A percentile compares a stretch with the other conserved stretches of the same genome.
phyloP scores from a whole-genome alignment of 2,329 filamentous ascomycete genomes.

The Calonectria multiphialidica region DNA sequence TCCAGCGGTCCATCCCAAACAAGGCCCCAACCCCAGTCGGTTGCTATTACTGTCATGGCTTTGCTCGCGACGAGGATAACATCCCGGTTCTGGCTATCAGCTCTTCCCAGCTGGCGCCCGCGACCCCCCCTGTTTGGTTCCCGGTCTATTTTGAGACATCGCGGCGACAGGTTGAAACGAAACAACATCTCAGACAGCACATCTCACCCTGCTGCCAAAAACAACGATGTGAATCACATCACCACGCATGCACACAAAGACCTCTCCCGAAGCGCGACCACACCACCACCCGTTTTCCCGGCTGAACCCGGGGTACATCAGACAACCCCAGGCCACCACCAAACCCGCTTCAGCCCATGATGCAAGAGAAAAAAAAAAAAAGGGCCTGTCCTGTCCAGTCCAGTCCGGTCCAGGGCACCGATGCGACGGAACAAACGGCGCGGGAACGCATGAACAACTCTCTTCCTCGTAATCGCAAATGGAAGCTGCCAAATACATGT shows the following conservation, averaged over 20 bases:
- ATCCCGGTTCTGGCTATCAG: neutral
- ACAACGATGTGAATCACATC: neutral
- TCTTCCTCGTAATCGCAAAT: constrained; percentile 6
- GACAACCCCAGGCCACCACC: neutral
- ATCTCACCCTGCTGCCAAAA: neutral
- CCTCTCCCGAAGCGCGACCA: neutral
- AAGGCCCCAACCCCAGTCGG: neutral
- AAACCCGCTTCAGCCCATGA: neutral
- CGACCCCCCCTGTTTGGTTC: neutral
- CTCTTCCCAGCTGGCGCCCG: neutral
- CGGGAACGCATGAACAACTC: neutral
- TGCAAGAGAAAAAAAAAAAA: too few species aligned
- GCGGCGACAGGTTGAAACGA: neutral
- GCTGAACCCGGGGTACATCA: constrained; percentile 4
- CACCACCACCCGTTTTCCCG: neutral
- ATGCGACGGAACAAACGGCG: constrained; percentile 9
- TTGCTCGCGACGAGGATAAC: neutral
- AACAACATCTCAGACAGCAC: constrained; percentile 16
- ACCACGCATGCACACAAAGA: neutral
- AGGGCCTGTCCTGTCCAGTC: too few species aligned
- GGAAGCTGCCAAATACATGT: neutral
- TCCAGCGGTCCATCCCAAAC: neutral
- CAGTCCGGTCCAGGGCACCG: neutral
- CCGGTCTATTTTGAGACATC: constrained; percentile 20
- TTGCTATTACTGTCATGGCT: constrained; percentile 16